Base-by-base conservation (phyloP, 176 grass and related monocot genomes). In the Eremochloa ophiuroides region DNA sequence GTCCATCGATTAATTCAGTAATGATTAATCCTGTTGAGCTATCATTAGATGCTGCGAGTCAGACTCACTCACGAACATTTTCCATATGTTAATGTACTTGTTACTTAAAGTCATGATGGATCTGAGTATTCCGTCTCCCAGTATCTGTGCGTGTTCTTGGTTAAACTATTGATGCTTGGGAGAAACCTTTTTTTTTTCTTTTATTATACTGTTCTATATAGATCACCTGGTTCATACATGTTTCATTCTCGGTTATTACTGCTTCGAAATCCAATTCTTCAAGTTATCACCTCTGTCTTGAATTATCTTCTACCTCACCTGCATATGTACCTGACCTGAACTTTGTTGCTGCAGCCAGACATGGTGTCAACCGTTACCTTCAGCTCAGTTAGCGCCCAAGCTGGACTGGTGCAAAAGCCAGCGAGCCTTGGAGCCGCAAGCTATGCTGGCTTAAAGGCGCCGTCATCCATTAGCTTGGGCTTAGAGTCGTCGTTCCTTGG, bases 331-430 rank as follows among this genome's bases (percentile, higher is more conserved):
- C 28, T 89, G 27, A 78, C 9, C 9, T 0, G 7, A 68, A 27
- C 6, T 78, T 6, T 74, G 37, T 61, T 82, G 3, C 60, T 73
- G 26, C 79, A 86, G 81, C 67, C 5, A 28, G 83, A 41, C 38
- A 90, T 89, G 88, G 79, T 74, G 22, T 62, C 89, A 26, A 14
- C 71, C 58, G 23, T 84, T 76, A 40, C 81, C 47, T 81, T 91
- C 65, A 77, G 28, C 66, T 84, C 80, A 16, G 60, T 81, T 1
- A 46, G 79, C 30, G 39, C 86, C 62, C 88, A 94, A 35, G 65
- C 81, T 8, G 76, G 76, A 12, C 27, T 81, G 71, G 71, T 83
- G 47, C 74, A 82, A 51, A 87, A 84, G 72, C 18, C 85, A 80
- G 74, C 74, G 67, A 78, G 25, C 65, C 10, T 68, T 43, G 84